phyloP scores from a whole-genome alignment of 768 basidiomycete species.

The Epithele typhae region DNA sequence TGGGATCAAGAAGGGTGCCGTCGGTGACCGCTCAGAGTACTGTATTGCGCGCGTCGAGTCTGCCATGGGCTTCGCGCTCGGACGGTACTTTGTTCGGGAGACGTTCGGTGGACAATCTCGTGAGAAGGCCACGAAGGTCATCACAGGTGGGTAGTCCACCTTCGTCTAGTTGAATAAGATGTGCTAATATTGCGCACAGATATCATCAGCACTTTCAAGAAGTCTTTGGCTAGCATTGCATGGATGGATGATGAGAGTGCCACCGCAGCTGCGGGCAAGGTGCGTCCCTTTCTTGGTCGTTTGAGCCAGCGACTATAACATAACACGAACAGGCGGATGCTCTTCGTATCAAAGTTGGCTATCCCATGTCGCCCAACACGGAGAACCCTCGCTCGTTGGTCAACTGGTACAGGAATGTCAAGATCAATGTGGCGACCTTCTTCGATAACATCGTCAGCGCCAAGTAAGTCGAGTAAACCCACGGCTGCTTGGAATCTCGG shows the following conservation, averaged over 20 bases:
- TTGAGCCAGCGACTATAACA: constrained; percentile 1
- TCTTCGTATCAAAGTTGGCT: constrained; percentile 90
- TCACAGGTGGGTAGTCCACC: constrained; percentile 50
- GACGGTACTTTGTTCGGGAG: constrained; percentile 83
- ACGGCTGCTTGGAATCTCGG: too few species aligned
- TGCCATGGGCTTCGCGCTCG: constrained; percentile 83
- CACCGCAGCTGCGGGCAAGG: constrained; percentile 81
- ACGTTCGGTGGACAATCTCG: constrained; percentile 78
- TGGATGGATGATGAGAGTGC: constrained; percentile 94
- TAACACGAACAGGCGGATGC: constrained; percentile 55
- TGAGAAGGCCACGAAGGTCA: constrained; percentile 77
- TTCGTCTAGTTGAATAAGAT: neutral
- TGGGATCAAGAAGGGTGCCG: constrained; percentile 84
- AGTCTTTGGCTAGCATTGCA: constrained; percentile 62
- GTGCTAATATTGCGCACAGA: constrained; percentile 33
- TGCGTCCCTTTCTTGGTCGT: constrained; percentile 21
- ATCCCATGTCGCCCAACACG: constrained; percentile 84
- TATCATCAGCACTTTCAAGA: constrained; percentile 80
- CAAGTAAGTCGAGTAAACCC: constrained; percentile 40
- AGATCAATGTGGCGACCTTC: constrained; percentile 64
- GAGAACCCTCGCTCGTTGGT: constrained; percentile 61
- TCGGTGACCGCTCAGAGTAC: constrained; percentile 79
- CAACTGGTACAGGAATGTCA: constrained; percentile 69
- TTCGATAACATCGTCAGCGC: constrained; percentile 80
- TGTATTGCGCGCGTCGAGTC: constrained; percentile 72